Evolutionary conservation across 2,329 filamentous ascomycete species (phyloP).

Genomic region (Metarhizium sp.): DNA sequence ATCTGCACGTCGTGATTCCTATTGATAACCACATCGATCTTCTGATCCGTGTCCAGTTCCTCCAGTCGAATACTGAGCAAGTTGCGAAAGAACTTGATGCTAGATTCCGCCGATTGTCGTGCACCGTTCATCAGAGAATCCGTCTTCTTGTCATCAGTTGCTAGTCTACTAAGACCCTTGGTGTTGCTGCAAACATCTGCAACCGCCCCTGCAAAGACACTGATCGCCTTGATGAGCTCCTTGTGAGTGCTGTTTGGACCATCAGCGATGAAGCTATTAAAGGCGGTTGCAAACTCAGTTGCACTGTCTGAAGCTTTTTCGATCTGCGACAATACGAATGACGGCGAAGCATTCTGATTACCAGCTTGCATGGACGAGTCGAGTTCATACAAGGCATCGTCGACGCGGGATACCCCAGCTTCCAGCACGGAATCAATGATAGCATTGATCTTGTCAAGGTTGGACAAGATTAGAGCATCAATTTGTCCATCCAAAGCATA

Average conservation of each 20-base stretch:
- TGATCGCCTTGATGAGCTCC: conserved; percentile 88
- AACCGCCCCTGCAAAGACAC: conserved; percentile 80
- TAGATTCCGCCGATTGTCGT: conserved; percentile 73
- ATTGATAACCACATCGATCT: conserved; percentile 95
- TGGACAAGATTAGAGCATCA: conserved; percentile 77
- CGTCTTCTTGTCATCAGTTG: conserved; percentile 89
- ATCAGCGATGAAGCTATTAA: conserved; percentile 98
- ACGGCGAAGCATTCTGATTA: conserved; percentile 93
- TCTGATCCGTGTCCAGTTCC: conserved; percentile 80
- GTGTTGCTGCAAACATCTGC: conserved; percentile 94
- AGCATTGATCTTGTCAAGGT: conserved; percentile 88
- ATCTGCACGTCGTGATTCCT: conserved; percentile 95
- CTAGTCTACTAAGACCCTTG: conserved; percentile 87
- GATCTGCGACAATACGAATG: conserved; percentile 91
- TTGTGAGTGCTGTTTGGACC: conserved; percentile 83
- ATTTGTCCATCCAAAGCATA: conserved; percentile 81
- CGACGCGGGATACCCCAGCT: conserved; percentile 83
- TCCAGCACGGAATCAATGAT: conserved; percentile 96
- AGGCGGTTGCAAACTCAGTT: conserved; percentile 94
- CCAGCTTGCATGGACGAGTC: conserved; percentile 98
- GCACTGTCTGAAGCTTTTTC: conserved; percentile 92
- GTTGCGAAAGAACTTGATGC: conserved; percentile 89
- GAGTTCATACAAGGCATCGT: conserved; percentile 93
- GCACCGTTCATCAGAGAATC: conserved; percentile 78
- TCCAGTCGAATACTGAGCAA: conserved; percentile 91